Base-by-base conservation (phyloP, 1,284 basidiomycete genomes). In the Sanghuangporus weigelae region DNA sequence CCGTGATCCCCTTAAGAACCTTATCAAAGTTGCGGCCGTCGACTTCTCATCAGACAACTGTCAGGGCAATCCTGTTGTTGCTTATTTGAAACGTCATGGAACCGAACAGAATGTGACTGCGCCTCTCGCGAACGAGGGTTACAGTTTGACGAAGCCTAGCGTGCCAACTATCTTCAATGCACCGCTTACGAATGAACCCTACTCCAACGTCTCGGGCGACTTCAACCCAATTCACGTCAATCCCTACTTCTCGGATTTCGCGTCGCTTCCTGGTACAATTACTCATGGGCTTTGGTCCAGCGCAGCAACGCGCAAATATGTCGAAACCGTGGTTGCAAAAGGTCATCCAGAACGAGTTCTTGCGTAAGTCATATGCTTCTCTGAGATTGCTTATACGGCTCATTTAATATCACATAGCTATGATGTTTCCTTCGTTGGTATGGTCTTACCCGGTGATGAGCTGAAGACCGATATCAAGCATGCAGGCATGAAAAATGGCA, bases 221-320 rank as follows among this genome's bases (percentile, higher is more conserved):
- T 98, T 94, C 83, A 98, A 92, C 70, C 91, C 93, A n/a, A 97
- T 99, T 69, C 97, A 99, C 76, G 82, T 97, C 77, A 98, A 99
- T 78, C 97, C 96, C 0, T 98, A 98, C 82, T 98, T 99, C 80
- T 87, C 96, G 35, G 90, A 95, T 74, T 95, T 93, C 70, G 96
- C 96, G 14, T 86, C 89, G 21, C 87, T 99, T 23, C 96, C 96
- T 36, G 92, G 93, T 14, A 98, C 97, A 19, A 99, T 99, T 73
- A 98, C 96, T 6, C 96, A 99, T 73, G 96, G 96, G 62, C 88
- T 99, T 81, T 98, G 95, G 92, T 91, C 94, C 16, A 95, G 92
- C 68, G 96, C 97, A 55, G 95, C 95, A 23, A 96, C 95, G 38
- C 86, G 96, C 70, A 88, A 90, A 63, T 96, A 90, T 73, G 87